A percentile compares a stretch with the other conserved stretches of the same genome.
phyloP scores from a whole-genome alignment of 2,329 filamentous ascomycete species.

The Fusarium coicis region DNA sequence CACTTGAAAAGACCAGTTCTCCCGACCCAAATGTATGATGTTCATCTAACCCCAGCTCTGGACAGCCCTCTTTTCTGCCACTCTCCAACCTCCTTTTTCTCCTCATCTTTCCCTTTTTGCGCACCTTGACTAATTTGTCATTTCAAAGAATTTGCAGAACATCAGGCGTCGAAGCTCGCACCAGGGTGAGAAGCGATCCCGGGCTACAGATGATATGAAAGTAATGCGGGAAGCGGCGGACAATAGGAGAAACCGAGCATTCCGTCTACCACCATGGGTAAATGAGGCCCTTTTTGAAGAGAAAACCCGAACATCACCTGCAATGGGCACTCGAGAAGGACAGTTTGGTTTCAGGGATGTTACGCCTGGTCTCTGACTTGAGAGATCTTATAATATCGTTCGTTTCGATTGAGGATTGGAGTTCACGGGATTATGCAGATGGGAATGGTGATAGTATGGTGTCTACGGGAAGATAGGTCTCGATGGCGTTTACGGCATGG shows the following conservation, averaged over 20 bases:
- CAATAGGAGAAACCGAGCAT: slow-evolving; percentile 41
- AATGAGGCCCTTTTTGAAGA: slow-evolving; percentile 43
- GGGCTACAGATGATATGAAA: slow-evolving; percentile 45
- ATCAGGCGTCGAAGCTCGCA: slow-evolving; percentile 40
- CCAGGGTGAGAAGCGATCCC: slow-evolving; percentile 12
- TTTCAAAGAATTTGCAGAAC: slow-evolving; percentile 48
- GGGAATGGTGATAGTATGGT: background rate
- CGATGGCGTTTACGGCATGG: slow-evolving; percentile 33
- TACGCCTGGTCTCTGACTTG: background rate
- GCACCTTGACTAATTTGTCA: slow-evolving; percentile 20
- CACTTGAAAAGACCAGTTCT: slow-evolving; percentile 28
- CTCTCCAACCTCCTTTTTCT: background rate
- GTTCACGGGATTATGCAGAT: slow-evolving; percentile 6
- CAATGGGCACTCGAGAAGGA: slow-evolving; percentile 10
- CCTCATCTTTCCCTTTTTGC: background rate
- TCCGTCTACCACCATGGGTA: slow-evolving; percentile 48
- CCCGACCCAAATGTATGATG: slow-evolving; percentile 50
- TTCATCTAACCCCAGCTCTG: background rate
- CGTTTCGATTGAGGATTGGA: slow-evolving; percentile 1
- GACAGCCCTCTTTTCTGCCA: background rate
- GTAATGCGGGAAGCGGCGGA: slow-evolving; percentile 50
- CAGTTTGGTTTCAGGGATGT: background rate
- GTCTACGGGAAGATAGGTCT: background rate
- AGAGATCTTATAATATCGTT: background rate
- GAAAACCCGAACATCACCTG: slow-evolving; percentile 21